Conservation (phyloP, 2,329 filamentous ascomycete species). For the Thelonectria rubi region DNA sequence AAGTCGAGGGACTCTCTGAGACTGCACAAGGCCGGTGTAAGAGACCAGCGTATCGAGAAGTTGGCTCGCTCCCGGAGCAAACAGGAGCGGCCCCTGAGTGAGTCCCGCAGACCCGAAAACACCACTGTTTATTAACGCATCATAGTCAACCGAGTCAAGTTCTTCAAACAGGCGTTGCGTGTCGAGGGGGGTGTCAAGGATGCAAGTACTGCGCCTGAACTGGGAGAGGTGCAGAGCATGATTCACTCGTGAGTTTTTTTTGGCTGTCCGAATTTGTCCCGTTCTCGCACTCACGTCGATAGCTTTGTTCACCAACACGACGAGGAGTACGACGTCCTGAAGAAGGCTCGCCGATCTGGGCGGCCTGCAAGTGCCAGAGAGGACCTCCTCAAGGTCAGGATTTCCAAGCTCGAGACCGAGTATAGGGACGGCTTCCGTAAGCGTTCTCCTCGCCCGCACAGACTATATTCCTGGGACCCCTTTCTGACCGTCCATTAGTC, state of each 20-base stretch:
- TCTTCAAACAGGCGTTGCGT: slow-evolving; percentile 74
- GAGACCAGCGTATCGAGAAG: slow-evolving; percentile 84
- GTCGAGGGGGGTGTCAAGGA: slow-evolving; percentile 53
- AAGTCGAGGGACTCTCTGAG: slow-evolving; percentile 87
- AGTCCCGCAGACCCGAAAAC: slow-evolving; percentile 32
- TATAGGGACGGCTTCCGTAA: slow-evolving; percentile 83
- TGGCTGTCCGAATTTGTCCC: neutral
- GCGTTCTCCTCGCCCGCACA: slow-evolving; percentile 42
- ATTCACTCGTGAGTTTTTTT: slow-evolving; percentile 64
- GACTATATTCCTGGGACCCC: neutral
- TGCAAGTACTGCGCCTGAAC: slow-evolving; percentile 60
- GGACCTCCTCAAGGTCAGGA: slow-evolving; percentile 77
- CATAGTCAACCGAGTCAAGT: slow-evolving; percentile 55
- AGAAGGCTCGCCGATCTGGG: slow-evolving; percentile 77
- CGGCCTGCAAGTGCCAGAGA: slow-evolving; percentile 81
- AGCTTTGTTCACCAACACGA: slow-evolving; percentile 75
- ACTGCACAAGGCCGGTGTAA: slow-evolving; percentile 78
- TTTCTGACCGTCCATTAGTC: slow-evolving; percentile 53
- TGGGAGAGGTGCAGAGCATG: slow-evolving; percentile 67
- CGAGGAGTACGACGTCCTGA: slow-evolving; percentile 72
- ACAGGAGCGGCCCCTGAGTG: slow-evolving; percentile 78
- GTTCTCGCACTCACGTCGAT: neutral
- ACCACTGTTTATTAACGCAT: slow-evolving; percentile 16
- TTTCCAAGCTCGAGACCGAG: slow-evolving; percentile 78
- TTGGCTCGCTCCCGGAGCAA: slow-evolving; percentile 75